phyloP scores from a whole-genome alignment of 2,329 filamentous ascomycete genomes.

The Talaromyces sp. region DNA sequence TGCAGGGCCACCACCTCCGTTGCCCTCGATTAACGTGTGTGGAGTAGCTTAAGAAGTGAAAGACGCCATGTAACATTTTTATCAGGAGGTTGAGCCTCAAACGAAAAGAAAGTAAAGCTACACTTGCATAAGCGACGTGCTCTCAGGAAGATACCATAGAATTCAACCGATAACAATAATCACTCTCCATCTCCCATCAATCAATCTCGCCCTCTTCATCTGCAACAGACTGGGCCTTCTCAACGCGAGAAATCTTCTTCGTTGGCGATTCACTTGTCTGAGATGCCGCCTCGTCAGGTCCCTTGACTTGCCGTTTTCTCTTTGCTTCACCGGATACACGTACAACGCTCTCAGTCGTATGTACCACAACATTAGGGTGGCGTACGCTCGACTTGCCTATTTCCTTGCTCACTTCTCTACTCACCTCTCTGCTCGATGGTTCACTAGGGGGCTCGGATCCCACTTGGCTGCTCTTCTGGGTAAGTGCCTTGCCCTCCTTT shows the following conservation, averaged over 20 bases:
- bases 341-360: conserved; percentile 18
- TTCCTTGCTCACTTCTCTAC: conserved; percentile 16
- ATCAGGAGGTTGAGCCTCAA: neutral
- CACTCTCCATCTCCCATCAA: conserved; percentile 9
- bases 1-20: neutral
- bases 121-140: neutral
- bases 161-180: neutral
- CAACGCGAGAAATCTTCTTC: conserved; percentile 18
- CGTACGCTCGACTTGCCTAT: conserved; percentile 12
- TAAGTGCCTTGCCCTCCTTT: conserved; percentile 25
- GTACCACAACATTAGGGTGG: conserved; percentile 17
- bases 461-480: conserved; percentile 19
- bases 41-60: neutral
- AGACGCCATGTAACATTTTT: neutral
- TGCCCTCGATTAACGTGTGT: neutral
- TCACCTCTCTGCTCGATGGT: conserved; percentile 17
- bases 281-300: conserved; percentile 15
- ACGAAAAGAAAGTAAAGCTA: neutral
- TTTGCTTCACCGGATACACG: conserved; percentile 19
- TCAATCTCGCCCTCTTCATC: conserved; percentile 5
- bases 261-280: conserved; percentile 18
- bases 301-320: conserved; percentile 19
- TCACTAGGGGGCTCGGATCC: conserved; percentile 14
- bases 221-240: conserved; percentile 14
- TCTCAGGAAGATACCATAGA: neutral